Evolutionary conservation across 345 rosid species (phyloP), one percentile per base, ranked within the genome.

Genomic region (Ceriops decandra): DNA sequence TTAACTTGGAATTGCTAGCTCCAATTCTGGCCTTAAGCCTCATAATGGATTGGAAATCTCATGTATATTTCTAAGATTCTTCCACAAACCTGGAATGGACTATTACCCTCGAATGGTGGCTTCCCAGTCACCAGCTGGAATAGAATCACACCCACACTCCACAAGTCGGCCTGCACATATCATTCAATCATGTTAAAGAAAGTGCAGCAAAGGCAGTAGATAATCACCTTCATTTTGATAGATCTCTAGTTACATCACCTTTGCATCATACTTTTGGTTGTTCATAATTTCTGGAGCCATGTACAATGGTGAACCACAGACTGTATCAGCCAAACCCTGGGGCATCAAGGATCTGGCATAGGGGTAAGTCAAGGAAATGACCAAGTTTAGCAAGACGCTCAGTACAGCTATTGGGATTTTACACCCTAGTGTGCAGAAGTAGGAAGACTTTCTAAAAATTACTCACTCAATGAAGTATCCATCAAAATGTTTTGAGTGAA

Each of bases 271-370:
- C 85, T 85, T 90, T 51, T 84, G 84, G 67, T 87, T 81, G 82
- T 80, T 80, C 69, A 90, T 86, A 68, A 90, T 90, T 83, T 90
- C 97, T 1, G 95, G 95, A 63, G 97, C 95, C 97, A 90, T 90
- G 82, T 90, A 90, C 57, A 90, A 77, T 46, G 97, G 97, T 54
- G 97, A 90, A 69, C 97, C 97, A 24, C 97, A 90, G 56, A 83
- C 71, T 10, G 97, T 90, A 53, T 81, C 87, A 5, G 95, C 97
- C 80, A 88, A 78, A 60, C 74, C 80, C 75, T 84, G 76, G 6
- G 91, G 87, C 49, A 86, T 87, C 81, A 90, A 63, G 49, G 92
- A 87, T 86, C 95, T 90, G 71, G 16, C 3, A 52, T n/a, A 67
- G 26, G 42, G 68, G 59, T 32, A 60, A 60, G 56, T 52, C 32